phyloP scores from a whole-genome alignment of 2,329 filamentous ascomycete genomes.

The Calonectria pteridis region DNA sequence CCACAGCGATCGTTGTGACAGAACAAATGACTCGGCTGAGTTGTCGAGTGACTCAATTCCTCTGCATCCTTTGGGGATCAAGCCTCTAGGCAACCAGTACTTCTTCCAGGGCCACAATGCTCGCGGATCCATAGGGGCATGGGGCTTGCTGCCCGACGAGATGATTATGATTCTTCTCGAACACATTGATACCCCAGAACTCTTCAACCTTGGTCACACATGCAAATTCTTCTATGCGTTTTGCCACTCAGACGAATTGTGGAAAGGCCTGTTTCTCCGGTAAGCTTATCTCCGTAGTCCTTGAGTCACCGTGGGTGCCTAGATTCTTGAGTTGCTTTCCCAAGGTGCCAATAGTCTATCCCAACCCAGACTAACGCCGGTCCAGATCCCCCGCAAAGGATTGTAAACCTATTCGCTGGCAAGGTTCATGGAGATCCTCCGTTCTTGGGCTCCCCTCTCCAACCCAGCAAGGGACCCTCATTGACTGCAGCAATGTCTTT shows the following conservation, averaged over 20 bases:
- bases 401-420: slow-evolving; percentile 68
- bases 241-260: slow-evolving; percentile 85
- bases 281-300: slow-evolving; percentile 64
- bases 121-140: slow-evolving; percentile 73
- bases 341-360: slow-evolving; percentile 19
- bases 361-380: slow-evolving; percentile 29
- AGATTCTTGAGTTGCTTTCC: slow-evolving; percentile 14
- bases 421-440: slow-evolving; percentile 86
- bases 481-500: slow-evolving; percentile 84
- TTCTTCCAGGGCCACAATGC: slow-evolving; percentile 76
- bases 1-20: slow-evolving; percentile 36
- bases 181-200: slow-evolving; percentile 71
- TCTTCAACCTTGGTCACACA: slow-evolving; percentile 78
- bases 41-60: slow-evolving; percentile 68
- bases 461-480: slow-evolving; percentile 61
- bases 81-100: slow-evolving; percentile 86
- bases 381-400: slow-evolving; percentile 48
- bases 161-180: slow-evolving; percentile 82
- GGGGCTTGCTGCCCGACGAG: slow-evolving; percentile 83
- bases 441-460: slow-evolving; percentile 68
- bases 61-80: slow-evolving; percentile 84
- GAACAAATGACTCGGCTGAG: slow-evolving; percentile 39
- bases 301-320: slow-evolving; percentile 22
- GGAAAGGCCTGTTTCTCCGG: slow-evolving; percentile 88
- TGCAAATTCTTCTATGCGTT: slow-evolving; percentile 92